Evolutionary conservation across 2,329 filamentous ascomycete species (phyloP), one percentile per base, ranked within the genome.

Genomic region (Paecilomyces dactylethromorphus): DNA sequence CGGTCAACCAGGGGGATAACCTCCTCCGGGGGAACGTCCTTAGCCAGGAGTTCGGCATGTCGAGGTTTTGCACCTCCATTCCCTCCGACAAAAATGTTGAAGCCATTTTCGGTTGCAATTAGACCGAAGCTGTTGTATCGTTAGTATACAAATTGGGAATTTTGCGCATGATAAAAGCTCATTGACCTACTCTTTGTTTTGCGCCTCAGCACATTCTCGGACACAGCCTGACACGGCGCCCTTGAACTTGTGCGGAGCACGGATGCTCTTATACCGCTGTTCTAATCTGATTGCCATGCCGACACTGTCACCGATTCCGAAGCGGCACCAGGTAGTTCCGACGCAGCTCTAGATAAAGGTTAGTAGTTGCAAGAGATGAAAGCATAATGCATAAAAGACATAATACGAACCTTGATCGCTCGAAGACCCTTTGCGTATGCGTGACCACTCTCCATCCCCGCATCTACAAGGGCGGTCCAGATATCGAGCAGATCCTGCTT

Each of bases 41-140:
- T 92, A 60, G 90, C 91, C 1, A 96, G 82, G 1, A 96, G 81
- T 66, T 95, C 90, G 0, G 88, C 86, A 71, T 96, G 92, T 39
- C 84, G 81, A 3, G 92, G 92, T 65, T 90, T 93, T 15, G 91
- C 91, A 60, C 92, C 92, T 56, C 92, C 92, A 70, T 96, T 96
- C 54, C 92, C 92, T 33, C 84, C 92, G 1, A 96, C 90, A 66
- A 92, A 96, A 72, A 96, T 87, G 75, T 96, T 96, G 83, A 90
- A 96, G 31, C 92, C 92, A 68, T 94, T 96, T 62, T 96, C 91
- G 0, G 91, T 95, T 13, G 92, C 91, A 59, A 96, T 96, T 54
- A 96, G 84, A 22, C 92, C 92, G 66, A 96, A 96, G 69, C 87
- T 89, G 59, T 22, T 32, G 15, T 10, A 29, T 15, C 10, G 49